These are phyloP conservation scores for Aspergillus sclerotioniger DNA, from an alignment of 495 filamentous ascomycete species.

Conservation along the genomic window DNA sequence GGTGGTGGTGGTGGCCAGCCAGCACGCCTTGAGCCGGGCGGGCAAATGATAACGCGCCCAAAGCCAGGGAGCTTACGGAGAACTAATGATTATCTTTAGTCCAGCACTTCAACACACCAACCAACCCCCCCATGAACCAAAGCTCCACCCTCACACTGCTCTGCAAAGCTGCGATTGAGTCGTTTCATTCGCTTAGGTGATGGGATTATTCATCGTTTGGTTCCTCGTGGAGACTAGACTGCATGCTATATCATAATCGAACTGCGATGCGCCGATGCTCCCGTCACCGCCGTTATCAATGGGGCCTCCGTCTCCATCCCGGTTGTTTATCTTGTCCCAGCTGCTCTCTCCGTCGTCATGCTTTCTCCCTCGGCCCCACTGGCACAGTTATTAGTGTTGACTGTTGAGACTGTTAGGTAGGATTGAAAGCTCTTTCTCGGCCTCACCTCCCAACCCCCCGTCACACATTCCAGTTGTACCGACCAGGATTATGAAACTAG, in stretches of 20 bases:
- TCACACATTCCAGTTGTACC: neutral
- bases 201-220: neutral
- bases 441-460: neutral
- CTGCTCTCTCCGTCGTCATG: neutral
- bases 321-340: neutral
- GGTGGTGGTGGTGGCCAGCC: neutral
- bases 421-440: neutral
- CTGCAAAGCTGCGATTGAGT: neutral
- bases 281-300: neutral
- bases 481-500: neutral
- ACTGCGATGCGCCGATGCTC: too few relatives aligned
- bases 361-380: neutral
- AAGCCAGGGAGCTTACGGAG: constrained; percentile 10
- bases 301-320: neutral
- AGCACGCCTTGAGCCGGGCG: constrained; percentile 2
- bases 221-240: neutral
- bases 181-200: neutral
- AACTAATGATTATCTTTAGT: neutral
- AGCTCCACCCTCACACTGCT: neutral
- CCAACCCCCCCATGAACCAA: neutral
- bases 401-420: too few relatives aligned
- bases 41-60: constrained; percentile 19
- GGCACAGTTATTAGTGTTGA: neutral
- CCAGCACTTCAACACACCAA: too few relatives aligned
- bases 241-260: too few relatives aligned